Percentiles rank a stretch among this genome's conserved stretches.
phyloP scores from a whole-genome alignment of 2,329 filamentous ascomycete genomes.

The Botrytis deweyae region DNA sequence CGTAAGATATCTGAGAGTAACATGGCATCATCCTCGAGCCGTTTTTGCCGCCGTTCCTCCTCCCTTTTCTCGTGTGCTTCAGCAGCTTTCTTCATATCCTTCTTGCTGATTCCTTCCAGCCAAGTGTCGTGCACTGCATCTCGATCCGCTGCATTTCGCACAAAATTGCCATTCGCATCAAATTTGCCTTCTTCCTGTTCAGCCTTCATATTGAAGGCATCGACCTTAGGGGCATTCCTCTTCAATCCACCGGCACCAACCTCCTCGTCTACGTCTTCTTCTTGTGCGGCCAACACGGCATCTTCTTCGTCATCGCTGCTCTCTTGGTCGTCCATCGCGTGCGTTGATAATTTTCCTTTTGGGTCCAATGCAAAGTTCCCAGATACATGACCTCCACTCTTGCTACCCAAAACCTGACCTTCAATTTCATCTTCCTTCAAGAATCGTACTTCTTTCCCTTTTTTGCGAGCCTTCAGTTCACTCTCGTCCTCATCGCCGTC shows the following conservation, averaged over 20 bases:
- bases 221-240: slow-evolving; percentile 87
- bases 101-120: slow-evolving; percentile 90
- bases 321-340: slow-evolving; percentile 43
- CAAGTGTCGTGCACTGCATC: slow-evolving; percentile 90
- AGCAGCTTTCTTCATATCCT: slow-evolving; percentile 84
- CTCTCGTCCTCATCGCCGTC: slow-evolving; percentile 55
- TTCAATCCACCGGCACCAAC: slow-evolving; percentile 88
- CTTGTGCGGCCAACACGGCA: slow-evolving; percentile 71
- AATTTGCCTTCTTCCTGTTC: slow-evolving; percentile 94
- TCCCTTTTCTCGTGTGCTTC: slow-evolving; percentile 86
- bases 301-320: slow-evolving; percentile 65
- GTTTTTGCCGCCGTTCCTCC: slow-evolving; percentile 68
- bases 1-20: slow-evolving; percentile 72
- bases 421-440: slow-evolving; percentile 65
- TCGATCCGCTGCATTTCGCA: slow-evolving; percentile 84
- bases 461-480: slow-evolving; percentile 53
- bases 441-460: slow-evolving; percentile 62
- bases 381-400: slow-evolving; percentile 67
- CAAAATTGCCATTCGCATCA: slow-evolving; percentile 86
- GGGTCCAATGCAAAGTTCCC: slow-evolving; percentile 60
- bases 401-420: slow-evolving; percentile 74
- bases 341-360: slow-evolving; percentile 45
- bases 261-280: slow-evolving; percentile 81
- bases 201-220: slow-evolving; percentile 89
- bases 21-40: slow-evolving; percentile 71